A percentile compares a stretch with the other conserved stretches of the same genome.
These are phyloP conservation scores for Paraconiothyrium brasiliense DNA, from an alignment of 2,329 filamentous ascomycete species.

Conservation along the genomic window DNA sequence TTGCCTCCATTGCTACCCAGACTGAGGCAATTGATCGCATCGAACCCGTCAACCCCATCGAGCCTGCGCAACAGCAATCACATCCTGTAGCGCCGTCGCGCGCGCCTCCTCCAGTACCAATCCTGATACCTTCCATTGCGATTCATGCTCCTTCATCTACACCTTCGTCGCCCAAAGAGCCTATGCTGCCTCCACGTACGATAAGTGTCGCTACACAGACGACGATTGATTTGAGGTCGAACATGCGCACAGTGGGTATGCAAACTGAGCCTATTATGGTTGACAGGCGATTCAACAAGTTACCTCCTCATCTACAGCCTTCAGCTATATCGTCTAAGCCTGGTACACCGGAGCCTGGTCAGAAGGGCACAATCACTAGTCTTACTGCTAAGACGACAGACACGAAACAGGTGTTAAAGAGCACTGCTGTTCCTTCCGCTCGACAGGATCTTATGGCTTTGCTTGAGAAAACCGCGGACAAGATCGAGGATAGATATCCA, in stretches of 20 bases:
- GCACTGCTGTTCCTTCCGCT: constrained; percentile 28
- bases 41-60: constrained; percentile 43
- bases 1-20: constrained; percentile 70
- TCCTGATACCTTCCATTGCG: constrained; percentile 82
- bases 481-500: constrained; percentile 72
- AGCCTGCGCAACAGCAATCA: constrained; percentile 15
- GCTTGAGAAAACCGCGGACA: constrained; percentile 40
- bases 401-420: constrained; percentile 27
- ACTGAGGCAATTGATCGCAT: constrained; percentile 54
- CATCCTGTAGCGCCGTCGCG: constrained; percentile 42
- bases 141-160: constrained; percentile 88
- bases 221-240: constrained; percentile 58
- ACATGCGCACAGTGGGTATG: constrained; percentile 66
- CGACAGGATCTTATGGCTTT: constrained; percentile 43
- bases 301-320: constrained; percentile 81
- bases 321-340: constrained; percentile 73
- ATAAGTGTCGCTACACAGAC: constrained; percentile 89
- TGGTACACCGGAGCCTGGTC: constrained; percentile 47
- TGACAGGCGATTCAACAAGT: constrained; percentile 76
- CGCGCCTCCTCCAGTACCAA: constrained; percentile 49
- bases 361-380: constrained; percentile 18
- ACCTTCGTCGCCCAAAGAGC: constrained; percentile 77
- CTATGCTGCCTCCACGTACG: constrained; percentile 79
- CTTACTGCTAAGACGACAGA: constrained; percentile 28
- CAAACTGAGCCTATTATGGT: constrained; percentile 94